A percentile compares a stretch with the other conserved stretches of the same genome.
phyloP scores from a whole-genome alignment of 345 rosid species.

The Gossypium thurberi region DNA sequence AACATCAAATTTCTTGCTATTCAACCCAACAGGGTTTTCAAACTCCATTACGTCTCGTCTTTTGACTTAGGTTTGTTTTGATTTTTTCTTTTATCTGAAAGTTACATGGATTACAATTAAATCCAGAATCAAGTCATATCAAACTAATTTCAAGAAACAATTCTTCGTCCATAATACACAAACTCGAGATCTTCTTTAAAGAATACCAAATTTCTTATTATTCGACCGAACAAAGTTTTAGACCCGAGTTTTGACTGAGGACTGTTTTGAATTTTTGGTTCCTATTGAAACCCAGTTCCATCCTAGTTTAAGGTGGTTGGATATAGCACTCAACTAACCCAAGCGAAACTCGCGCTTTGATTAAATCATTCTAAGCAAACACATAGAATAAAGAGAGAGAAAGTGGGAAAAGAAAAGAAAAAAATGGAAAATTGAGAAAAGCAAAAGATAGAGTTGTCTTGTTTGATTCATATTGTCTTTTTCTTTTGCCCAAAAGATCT shows the following conservation, averaged over 20 bases:
- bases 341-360: background rate
- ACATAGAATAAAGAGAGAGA: background rate
- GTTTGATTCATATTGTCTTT: background rate
- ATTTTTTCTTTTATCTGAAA: background rate
- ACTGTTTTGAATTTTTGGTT: too few species aligned
- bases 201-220: too few species aligned
- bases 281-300: background rate
- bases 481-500: constrained; percentile 2
- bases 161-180: too few species aligned
- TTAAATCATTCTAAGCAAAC: background rate
- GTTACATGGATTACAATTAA: too few species aligned
- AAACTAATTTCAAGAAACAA: too few species aligned
- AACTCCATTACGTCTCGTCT: background rate
- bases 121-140: too few species aligned
- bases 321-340: background rate
- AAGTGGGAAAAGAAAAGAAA: background rate
- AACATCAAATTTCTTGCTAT: too few species aligned
- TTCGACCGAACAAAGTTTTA: too few species aligned
- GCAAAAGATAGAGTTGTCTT: background rate
- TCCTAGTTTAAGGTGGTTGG: background rate
- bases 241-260: too few species aligned
- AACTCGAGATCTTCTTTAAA: too few species aligned
- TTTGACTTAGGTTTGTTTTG: background rate
- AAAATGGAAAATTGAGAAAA: background rate
- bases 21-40: too few species aligned